Conservation (phyloP, 371 early-diverging fungal genomes). For the Mucor circinelloides region DNA sequence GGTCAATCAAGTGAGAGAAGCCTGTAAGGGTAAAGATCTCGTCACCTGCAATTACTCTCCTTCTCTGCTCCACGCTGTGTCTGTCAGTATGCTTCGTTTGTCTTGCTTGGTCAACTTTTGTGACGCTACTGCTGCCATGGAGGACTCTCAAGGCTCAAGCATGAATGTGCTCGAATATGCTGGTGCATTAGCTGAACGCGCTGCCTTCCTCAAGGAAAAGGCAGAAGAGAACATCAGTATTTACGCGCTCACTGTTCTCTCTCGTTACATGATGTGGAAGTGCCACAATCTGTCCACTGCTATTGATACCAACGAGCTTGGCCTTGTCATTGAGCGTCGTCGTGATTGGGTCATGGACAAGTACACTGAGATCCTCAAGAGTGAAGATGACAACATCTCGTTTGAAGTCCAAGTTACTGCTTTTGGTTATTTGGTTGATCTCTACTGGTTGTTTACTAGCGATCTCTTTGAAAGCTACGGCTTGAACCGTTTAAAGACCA, state of each 20-base stretch:
- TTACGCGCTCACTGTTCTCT: slow-evolving; percentile 40
- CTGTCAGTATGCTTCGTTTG: slow-evolving; percentile 43
- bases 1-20: slow-evolving; percentile 46
- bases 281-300: slow-evolving; percentile 24
- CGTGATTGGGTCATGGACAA: slow-evolving; percentile 42
- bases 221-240: slow-evolving; percentile 34
- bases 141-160: slow-evolving; percentile 39
- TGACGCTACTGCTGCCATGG: slow-evolving; percentile 41
- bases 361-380: slow-evolving; percentile 21
- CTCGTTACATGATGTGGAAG: slow-evolving; percentile 52
- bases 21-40: slow-evolving; percentile 49
- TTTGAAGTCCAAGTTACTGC: slow-evolving; percentile 30
- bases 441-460: slow-evolving; percentile 61
- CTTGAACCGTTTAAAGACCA: slow-evolving; percentile 34
- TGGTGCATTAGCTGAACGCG: slow-evolving; percentile 37
- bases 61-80: slow-evolving; percentile 46
- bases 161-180: slow-evolving; percentile 33
- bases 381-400: slow-evolving; percentile 27
- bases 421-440: slow-evolving; percentile 53
- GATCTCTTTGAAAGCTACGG: slow-evolving; percentile 44
- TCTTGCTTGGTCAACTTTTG: slow-evolving; percentile 37
- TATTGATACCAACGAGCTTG: slow-evolving; percentile 10
- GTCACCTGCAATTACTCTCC: slow-evolving; percentile 37
- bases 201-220: slow-evolving; percentile 29
- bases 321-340: slow-evolving; percentile 26